Evolutionary conservation across 2,329 filamentous ascomycete species (phyloP), one percentile per base, ranked within the genome.

Genomic region (Monosporascus sp.): DNA sequence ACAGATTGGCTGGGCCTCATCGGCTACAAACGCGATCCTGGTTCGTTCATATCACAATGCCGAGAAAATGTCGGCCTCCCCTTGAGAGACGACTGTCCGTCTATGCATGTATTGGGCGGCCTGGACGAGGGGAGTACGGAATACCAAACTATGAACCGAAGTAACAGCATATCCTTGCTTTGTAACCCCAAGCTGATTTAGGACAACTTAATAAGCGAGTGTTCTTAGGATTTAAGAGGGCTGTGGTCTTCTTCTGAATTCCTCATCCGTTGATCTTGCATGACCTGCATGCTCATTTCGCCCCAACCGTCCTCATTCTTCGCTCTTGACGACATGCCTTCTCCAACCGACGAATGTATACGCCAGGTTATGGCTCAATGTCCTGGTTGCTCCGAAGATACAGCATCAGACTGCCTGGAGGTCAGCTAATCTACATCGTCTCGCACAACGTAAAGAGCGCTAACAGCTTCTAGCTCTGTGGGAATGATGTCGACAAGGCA

Each of bases 401-500:
- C 46, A 20, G 55, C 52, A 38, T 51, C 38, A 35, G 37, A 22
- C 17, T 54, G 52, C 41, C 37, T 57, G 7, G 40, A 57, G 35
- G 55, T 57, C 3, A 24, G 52, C 17, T 51, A 27, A 37, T 37
- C 37, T 38, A 20, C n/a, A 35, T n/a, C 22, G 19, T 50, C 19
- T 38, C 19, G 5, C 11, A 45, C 20, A 3, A 50, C 6, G 17
- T 50, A 8, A 31, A 37, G 24, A 46, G 26, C 11, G 26, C 44
- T 57, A 24, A 57, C 45, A 44, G 26, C 3, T 20, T 48, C 17
- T 44, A 57, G 52, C 49, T 53, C 14, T 53, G 45, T 37, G 51
- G 37, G 6, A 55, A 57, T 35, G 49, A 57, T 46, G 41, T 57
- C 9, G 41, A 52, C 3, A 41, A 53, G 49, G 52, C 52, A 19